Evolutionary conservation across 352 stramenopile genomes (phyloP).

Genomic region (Hyaloperonospora brassicae): DNA sequence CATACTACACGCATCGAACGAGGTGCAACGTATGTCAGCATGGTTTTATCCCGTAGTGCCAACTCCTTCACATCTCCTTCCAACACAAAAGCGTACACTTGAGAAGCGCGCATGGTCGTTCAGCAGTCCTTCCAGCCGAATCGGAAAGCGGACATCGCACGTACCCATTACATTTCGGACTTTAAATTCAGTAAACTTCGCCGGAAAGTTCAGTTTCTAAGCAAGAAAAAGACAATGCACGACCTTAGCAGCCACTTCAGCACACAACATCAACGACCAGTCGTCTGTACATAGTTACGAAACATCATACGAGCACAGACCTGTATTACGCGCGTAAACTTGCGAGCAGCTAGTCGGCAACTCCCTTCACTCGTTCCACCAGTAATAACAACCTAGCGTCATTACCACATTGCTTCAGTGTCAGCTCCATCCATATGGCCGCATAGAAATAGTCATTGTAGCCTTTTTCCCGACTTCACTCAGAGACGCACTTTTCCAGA

Average conservation of each 20-base stretch:
- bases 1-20: slow-evolving; percentile 98
- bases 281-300: not conserved
- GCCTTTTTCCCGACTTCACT: not conserved
- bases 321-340: slow-evolving; percentile 83
- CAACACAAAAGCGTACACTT: slow-evolving; percentile 46
- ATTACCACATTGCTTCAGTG: not conserved
- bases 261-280: not conserved
- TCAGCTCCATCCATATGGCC: not conserved
- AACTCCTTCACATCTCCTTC: not conserved
- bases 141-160: slow-evolving; percentile 96
- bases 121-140: slow-evolving; percentile 96
- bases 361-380: slow-evolving; percentile 77
- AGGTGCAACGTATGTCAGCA: slow-evolving; percentile 35
- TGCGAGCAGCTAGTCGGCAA: slow-evolving; percentile 72
- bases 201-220: slow-evolving; percentile 86
- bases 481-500: slow-evolving; percentile 85
- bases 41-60: slow-evolving; percentile 41
- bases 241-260: not conserved
- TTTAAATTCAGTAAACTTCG: slow-evolving; percentile 85
- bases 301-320: slow-evolving; percentile 17
- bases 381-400: slow-evolving; percentile 75
- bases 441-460: not conserved
- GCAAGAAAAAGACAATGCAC: not conserved
- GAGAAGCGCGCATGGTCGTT: slow-evolving; percentile 94
- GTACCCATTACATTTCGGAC: slow-evolving; percentile 98